phyloP scores from a whole-genome alignment of 2,329 filamentous ascomycete species.

The Sporothrix pallida region DNA sequence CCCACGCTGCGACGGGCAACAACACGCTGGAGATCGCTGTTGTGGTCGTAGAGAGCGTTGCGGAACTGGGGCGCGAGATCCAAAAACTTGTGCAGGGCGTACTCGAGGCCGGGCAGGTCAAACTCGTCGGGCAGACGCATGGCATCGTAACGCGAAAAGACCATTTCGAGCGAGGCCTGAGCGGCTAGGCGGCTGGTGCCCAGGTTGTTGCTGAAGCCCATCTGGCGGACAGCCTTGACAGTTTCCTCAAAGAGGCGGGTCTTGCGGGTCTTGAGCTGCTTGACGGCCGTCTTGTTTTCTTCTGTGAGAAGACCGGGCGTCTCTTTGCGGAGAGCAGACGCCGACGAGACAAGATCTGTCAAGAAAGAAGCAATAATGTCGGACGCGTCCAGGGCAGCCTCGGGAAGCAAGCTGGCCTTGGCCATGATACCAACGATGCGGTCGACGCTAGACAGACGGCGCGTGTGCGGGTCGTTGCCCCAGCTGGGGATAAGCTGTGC shows the following conservation, averaged over 20 bases:
- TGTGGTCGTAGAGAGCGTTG: conserved; percentile 72
- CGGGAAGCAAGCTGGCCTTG: conserved; percentile 34
- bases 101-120: conserved; percentile 59
- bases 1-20: conserved; percentile 81
- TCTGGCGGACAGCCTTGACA: conserved; percentile 78
- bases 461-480: conserved; percentile 50
- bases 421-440: conserved; percentile 76
- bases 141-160: conserved; percentile 67
- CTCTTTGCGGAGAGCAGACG: conserved; percentile 77
- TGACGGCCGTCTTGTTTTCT: conserved; percentile 81
- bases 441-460: conserved; percentile 72
- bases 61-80: conserved; percentile 74
- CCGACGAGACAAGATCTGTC: conserved; percentile 69
- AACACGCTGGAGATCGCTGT: conserved; percentile 80
- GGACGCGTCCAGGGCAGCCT: conserved; percentile 60
- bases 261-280: conserved; percentile 90
- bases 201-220: conserved; percentile 88
- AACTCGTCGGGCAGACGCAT: conserved; percentile 41
- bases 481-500: conserved; percentile 48
- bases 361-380: conserved; percentile 70
- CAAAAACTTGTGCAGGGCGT: conserved; percentile 79
- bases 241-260: conserved; percentile 89
- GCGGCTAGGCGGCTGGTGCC: conserved; percentile 73
- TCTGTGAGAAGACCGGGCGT: conserved; percentile 83
- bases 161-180: conserved; percentile 72